Evolutionary conservation across 805 yeast genomes (phyloP), one percentile per base, ranked within the genome.

Genomic region (Candida lessepsii): DNA sequence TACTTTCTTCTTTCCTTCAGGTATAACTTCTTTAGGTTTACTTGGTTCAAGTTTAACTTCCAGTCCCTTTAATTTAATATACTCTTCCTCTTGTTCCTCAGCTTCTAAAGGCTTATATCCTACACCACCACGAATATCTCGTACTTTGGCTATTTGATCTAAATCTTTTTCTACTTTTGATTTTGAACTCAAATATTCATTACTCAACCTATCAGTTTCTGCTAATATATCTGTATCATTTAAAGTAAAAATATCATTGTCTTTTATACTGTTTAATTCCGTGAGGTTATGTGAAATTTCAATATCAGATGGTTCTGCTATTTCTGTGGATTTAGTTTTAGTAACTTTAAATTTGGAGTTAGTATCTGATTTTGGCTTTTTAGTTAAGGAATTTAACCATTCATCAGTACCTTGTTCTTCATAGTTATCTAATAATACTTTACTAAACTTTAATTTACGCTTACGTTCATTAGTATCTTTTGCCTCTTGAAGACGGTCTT

Each of bases 231-330:
- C 57, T n/a, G 56, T 49, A 47, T 81, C 86, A 35, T 77, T 71
- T 36, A 84, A 61, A 0, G 89, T 83, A 37, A 85, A 60, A 2
- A 83, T 64, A 1, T 67, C 75, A 5, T 69, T 65, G n/a, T 60
- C 71, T 4, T 61, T 55, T 1, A 71, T 48, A 10, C 55, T 51
- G 2, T 52, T 48, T 9, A 80, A 51, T n/a, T 71, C 72, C n/a
- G 53, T 52, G 9, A 63, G 27, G 24, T 60, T 57, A 53, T 80
- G 85, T 0, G 70, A 75, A 2, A 81, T 64, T 28, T 62, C 64
- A 11, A 74, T 30, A 1, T 65, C 61, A 52, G 7, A 5, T 14
- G 36, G 21, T 9, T 20, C 37, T 13, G 20, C 8, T 5, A 7
- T 19, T 13, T 6, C 14, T 5, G 5, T n/a, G 11, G 9, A 8